Evolutionary conservation across 1,284 basidiomycete species (phyloP).

Genomic region (Tremellales sp.): DNA sequence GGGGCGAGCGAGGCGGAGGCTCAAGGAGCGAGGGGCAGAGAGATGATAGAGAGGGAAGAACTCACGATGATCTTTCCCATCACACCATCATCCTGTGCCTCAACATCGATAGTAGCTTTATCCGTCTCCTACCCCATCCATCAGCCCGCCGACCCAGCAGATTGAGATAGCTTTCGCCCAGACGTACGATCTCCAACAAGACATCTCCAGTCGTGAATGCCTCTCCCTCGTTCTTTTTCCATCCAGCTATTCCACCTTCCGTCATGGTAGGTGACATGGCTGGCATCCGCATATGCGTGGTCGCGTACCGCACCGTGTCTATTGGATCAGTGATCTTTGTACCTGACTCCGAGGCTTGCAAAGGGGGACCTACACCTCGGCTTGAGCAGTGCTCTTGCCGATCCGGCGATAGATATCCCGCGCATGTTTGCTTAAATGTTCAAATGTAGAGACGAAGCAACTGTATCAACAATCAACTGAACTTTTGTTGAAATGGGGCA

Average conservation of each 20-base stretch:
- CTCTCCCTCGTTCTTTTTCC: slow-evolving; percentile 91
- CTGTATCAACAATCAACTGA: too few species aligned
- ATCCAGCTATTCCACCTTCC: slow-evolving; percentile 85
- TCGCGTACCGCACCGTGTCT: slow-evolving; percentile 53
- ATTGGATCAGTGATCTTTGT: too few species aligned
- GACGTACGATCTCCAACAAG: slow-evolving; percentile 82
- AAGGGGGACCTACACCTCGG: too few species aligned
- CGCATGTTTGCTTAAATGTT: too few species aligned
- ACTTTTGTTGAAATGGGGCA: too few species aligned
- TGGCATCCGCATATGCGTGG: slow-evolving; percentile 77
- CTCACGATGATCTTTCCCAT: slow-evolving; percentile 84
- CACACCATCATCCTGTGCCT: slow-evolving; percentile 93
- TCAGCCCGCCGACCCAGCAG: not conserved
- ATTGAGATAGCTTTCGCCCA: too few species aligned
- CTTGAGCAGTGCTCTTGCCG: too few species aligned
- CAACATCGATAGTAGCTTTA: slow-evolving; percentile 99
- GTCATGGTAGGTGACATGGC: slow-evolving; percentile 99
- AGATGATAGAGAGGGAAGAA: not conserved
- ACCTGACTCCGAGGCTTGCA: too few species aligned
- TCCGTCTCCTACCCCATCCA: slow-evolving; percentile 92
- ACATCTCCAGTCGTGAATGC: slow-evolving; percentile 81
- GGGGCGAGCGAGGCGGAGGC: not conserved
- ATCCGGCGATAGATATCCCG: too few species aligned
- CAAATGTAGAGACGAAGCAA: too few species aligned
- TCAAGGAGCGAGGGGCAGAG: not conserved